phyloP scores from a whole-genome alignment of 257 asterid species.

The Lithospermum erythrorhizon region DNA sequence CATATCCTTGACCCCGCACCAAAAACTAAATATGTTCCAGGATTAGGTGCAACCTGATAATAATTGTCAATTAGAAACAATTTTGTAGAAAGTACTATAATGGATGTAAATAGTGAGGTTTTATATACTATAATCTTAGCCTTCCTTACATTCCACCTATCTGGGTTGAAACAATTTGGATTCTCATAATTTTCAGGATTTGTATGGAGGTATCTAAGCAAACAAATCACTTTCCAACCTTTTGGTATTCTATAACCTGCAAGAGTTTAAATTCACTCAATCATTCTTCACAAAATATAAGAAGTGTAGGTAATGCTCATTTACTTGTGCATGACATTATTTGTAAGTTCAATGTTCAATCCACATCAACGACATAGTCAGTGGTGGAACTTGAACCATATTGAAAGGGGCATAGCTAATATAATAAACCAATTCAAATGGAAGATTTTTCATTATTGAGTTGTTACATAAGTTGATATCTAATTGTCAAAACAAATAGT shows the following conservation, averaged over 20 bases:
- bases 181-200: constrained; percentile 45
- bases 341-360: too few species aligned
- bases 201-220: constrained; percentile 48
- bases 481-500: too few species aligned
- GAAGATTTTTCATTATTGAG: too few species aligned
- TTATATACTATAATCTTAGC: not conserved
- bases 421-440: too few species aligned
- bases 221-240: constrained; percentile 47
- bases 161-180: constrained; percentile 47
- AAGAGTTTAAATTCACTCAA: not conserved
- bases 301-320: too few species aligned
- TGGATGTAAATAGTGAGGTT: not conserved
- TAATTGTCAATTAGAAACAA: not conserved
- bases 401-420: too few species aligned
- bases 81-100: not conserved
- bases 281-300: too few species aligned
- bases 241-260: constrained; percentile 49
- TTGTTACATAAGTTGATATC: too few species aligned
- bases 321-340: too few species aligned
- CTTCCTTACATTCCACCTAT: constrained; percentile 46
- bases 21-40: constrained; percentile 43
- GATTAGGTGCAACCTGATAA: constrained; percentile 26
- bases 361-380: too few species aligned
- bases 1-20: constrained; percentile 58
- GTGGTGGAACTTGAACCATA: too few species aligned